These are phyloP conservation scores for Chrysanthemum seticuspe DNA, from an alignment of 129 eudicot species.

Conservation along the genomic window DNA sequence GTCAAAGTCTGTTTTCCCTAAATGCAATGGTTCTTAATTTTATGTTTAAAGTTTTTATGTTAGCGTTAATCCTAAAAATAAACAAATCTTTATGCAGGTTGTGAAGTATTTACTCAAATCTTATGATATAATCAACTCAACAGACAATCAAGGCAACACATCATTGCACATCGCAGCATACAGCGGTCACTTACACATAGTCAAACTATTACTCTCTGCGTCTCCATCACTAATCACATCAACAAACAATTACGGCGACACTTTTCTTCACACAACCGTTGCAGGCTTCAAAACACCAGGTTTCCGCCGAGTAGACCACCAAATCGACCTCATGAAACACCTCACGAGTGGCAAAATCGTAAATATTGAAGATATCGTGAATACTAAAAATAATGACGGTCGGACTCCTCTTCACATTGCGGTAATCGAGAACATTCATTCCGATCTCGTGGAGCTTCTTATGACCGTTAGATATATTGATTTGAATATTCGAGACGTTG, in stretches of 20 bases:
- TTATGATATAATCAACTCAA: conserved; percentile 40
- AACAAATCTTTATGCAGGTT: conserved; percentile 40
- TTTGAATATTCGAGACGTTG: conserved; percentile 52
- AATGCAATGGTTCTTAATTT: background rate
- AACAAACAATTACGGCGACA: conserved; percentile 71
- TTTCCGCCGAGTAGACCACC: conserved; percentile 73
- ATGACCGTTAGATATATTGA: conserved; percentile 58
- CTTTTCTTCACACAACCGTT: conserved; percentile 78
- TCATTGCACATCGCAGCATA: conserved; percentile 81
- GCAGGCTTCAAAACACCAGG: conserved; percentile 76
- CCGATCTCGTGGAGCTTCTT: conserved; percentile 69
- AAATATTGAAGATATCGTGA: conserved; percentile 50
- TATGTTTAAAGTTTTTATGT: background rate
- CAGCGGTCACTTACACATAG: conserved; percentile 53
- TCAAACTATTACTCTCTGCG: conserved; percentile 44
- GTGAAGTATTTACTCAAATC: conserved; percentile 58
- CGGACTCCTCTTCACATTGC: conserved; percentile 90
- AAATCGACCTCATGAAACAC: conserved; percentile 64
- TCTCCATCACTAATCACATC: conserved; percentile 43
- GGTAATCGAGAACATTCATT: conserved; percentile 59
- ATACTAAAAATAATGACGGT: conserved; percentile 64
- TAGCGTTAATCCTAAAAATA: background rate
- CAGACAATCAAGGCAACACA: conserved; percentile 73
- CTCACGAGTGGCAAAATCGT: conserved; percentile 42
- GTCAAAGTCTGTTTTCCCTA: no score